Percentiles rank a stretch among this genome's conserved stretches.
These are phyloP conservation scores for Dryadomyces quercivorus DNA, from an alignment of 2,329 filamentous ascomycete species.

Conservation along the genomic window DNA sequence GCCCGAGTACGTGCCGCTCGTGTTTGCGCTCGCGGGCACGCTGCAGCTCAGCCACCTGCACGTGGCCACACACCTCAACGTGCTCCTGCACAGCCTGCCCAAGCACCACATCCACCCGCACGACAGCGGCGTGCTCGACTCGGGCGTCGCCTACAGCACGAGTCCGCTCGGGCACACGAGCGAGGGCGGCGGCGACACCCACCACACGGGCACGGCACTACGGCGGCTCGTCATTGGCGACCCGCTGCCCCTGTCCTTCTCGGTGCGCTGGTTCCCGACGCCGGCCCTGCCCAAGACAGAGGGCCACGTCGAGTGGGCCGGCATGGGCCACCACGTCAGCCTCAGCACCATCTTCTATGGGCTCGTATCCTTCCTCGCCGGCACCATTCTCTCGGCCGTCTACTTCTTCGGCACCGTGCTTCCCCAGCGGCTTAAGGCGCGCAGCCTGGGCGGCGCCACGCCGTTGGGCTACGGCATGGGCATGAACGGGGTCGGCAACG, in stretches of 20 bases:
- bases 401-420: conserved; percentile 51
- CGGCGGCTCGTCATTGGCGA: conserved; percentile 78
- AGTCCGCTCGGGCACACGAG: conserved; percentile 53
- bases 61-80: conserved; percentile 78
- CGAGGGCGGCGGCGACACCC: conserved; percentile 23
- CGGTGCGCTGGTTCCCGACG: conserved; percentile 76
- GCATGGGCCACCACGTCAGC: conserved; percentile 51
- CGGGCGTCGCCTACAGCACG: conserved; percentile 76
- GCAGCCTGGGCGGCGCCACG: conserved; percentile 43
- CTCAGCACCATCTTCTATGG: conserved; percentile 52
- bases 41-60: conserved; percentile 84
- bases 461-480: conserved; percentile 45
- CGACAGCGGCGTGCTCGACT: conserved; percentile 71
- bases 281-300: conserved; percentile 57
- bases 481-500: conserved; percentile 39
- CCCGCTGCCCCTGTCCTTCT: conserved; percentile 64
- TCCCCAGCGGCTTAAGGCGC: conserved; percentile 37
- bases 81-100: conserved; percentile 62
- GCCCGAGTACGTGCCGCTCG: conserved; percentile 65
- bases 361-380: conserved; percentile 45
- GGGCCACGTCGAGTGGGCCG: conserved; percentile 52
- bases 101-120: conserved; percentile 50
- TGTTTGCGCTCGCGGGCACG: conserved; percentile 81
- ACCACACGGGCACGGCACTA: conserved; percentile 14
- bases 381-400: conserved; percentile 38